Evolutionary conservation across 352 stramenopile species (phyloP).

Genomic region (Phytophthora kernoviae): DNA sequence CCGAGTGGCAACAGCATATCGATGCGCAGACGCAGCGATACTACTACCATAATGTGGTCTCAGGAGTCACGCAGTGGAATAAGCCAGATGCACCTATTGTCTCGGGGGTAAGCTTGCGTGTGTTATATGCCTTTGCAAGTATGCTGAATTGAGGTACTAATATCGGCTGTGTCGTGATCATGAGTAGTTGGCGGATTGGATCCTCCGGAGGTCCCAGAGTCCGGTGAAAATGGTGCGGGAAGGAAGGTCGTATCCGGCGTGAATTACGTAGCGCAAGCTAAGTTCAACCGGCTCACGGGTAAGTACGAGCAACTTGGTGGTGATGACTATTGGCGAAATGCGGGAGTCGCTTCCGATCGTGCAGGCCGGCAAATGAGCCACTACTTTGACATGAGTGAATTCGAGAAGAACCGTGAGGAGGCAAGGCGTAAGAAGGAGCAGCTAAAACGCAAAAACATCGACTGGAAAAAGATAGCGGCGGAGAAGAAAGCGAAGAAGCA

Average conservation of each 20-base stretch:
- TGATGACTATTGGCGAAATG: constrained; percentile 69
- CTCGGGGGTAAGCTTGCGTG: constrained; percentile 59
- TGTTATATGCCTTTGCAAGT: not conserved
- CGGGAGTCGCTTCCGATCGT: constrained; percentile 65
- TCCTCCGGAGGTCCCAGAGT: constrained; percentile 58
- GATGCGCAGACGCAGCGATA: constrained; percentile 79
- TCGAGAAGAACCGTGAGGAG: constrained; percentile 86
- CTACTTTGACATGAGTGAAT: constrained; percentile 81
- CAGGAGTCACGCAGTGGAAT: constrained; percentile 79
- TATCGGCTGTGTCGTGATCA: not conserved
- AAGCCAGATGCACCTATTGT: constrained; percentile 69
- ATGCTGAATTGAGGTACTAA: constrained; percentile 5
- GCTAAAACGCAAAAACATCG: constrained; percentile 85
- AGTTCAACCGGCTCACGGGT: constrained; percentile 81
- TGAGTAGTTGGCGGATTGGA: constrained; percentile 74
- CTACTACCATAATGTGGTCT: constrained; percentile 87
- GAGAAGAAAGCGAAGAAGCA: constrained; percentile 89
- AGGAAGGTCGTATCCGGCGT: constrained; percentile 58
- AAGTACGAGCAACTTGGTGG: constrained; percentile 75
- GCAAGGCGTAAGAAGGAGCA: constrained; percentile 76
- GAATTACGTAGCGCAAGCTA: constrained; percentile 69
- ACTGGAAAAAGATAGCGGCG: constrained; percentile 86
- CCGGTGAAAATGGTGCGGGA: constrained; percentile 14
- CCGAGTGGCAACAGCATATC: constrained; percentile 87
- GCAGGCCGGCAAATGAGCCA: constrained; percentile 86